A percentile compares a stretch with the other conserved stretches of the same genome.
These are phyloP conservation scores for Asterophora parasitica DNA, from an alignment of 768 basidiomycete species.

Conservation along the genomic window DNA sequence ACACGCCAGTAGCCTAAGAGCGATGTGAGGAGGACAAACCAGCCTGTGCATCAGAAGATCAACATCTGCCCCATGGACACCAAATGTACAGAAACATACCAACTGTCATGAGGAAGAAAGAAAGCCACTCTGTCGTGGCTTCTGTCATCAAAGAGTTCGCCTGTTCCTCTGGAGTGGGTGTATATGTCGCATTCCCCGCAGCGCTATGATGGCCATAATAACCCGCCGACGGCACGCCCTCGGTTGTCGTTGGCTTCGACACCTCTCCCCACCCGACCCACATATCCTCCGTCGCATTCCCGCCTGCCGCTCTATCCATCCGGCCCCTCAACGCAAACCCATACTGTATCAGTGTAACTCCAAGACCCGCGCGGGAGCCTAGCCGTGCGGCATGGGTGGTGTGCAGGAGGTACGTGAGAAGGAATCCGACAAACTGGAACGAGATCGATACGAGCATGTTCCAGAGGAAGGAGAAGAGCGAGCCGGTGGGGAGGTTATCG, in stretches of 20 bases:
- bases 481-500: slow-evolving; percentile 80
- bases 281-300: slow-evolving; percentile 22
- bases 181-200: slow-evolving; percentile 8
- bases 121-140: slow-evolving; percentile 88
- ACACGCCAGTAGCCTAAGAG: slow-evolving; percentile 86
- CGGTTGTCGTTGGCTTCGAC: slow-evolving; percentile 36
- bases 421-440: slow-evolving; percentile 95
- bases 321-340: slow-evolving; percentile 73
- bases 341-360: slow-evolving; percentile 95
- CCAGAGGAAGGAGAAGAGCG: slow-evolving; percentile 86
- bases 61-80: neutral
- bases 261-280: slow-evolving; percentile 29
- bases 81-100: slow-evolving; percentile 33
- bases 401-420: slow-evolving; percentile 90
- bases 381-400: slow-evolving; percentile 90
- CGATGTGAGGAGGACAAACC: slow-evolving; percentile 89
- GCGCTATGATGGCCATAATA: slow-evolving; percentile 24
- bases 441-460: slow-evolving; percentile 90
- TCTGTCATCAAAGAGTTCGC: slow-evolving; percentile 42
- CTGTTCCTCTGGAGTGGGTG: slow-evolving; percentile 29
- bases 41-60: slow-evolving; percentile 38
- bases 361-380: slow-evolving; percentile 90
- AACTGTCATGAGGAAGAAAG: slow-evolving; percentile 91
- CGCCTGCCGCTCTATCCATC: slow-evolving; percentile 40
- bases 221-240: slow-evolving; percentile 44